Base-by-base conservation (phyloP, 352 stramenopile species). In the Phytophthora capsici region DNA sequence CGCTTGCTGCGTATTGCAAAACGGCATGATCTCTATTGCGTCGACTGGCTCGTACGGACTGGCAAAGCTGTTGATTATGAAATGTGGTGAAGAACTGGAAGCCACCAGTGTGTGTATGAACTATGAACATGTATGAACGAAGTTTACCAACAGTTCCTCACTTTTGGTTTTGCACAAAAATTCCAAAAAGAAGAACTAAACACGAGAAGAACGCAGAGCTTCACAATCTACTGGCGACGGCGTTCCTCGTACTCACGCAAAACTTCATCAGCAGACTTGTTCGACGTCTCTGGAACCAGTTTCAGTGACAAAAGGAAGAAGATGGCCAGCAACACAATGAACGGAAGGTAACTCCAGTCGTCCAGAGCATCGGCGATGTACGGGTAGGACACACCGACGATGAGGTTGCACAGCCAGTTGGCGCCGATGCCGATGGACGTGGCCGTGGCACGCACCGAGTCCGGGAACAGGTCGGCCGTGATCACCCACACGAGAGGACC, bases 241-340 rank as follows among this genome's bases (percentile, higher is more conserved):
- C 25, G 25, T 28, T 28, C 50, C 41, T 67, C 59, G 59, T 67
- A 86, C 48, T 71, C 65, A n/a, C 43, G 57, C 34, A 76, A 71
- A 52, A 90, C 84, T 54, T 86, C 77, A 6, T 87, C 72, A 22
- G 50, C 75, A 25, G 81, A 82, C 34, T 84, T 86, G 37, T 76
- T 73, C 14, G 66, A 74, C 22, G 81, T 90, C 62, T 90, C 81
- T 12, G 79, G 81, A 5, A 90, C 55, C 20, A 64, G 50, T 32
- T 70, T 70, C 26, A 69, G 58, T 44, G 74, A 66, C 51, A 80
- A 77, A 9, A 71, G 2, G 48, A 65, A 76, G 64, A 82, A 82
- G 17, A 85, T 17, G 17, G 60, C 66, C 19, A 88, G 54, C 17
- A 71, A 60, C 1, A 64, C 56, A n/a, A 88, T 55, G 66, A 87